Evolutionary conservation across 345 rosid genomes (phyloP), one percentile per base, ranked within the genome.

Genomic region (Eucalyptus cloeziana): DNA sequence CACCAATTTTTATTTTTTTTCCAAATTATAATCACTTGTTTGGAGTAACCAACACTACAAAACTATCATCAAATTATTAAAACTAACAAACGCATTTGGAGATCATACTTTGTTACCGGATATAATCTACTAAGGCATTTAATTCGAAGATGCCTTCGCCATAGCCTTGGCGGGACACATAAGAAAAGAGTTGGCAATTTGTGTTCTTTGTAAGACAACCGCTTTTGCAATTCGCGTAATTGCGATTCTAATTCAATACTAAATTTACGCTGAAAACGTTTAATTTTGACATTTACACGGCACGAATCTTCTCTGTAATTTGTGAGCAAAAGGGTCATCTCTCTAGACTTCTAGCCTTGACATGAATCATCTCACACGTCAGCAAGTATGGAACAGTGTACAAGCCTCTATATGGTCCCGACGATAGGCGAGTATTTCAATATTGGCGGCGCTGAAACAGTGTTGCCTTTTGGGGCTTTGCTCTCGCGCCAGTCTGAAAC

Each of bases 91-190:
- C 0, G 25, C 25, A 33, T 71, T 33, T 33, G 25, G 44, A 10
- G 0, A 33, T 17, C 12, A 17, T 9, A 1, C 21, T 69, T 17
- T 8, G 40, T 67, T 0, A 33, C 2, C 13, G 0, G 21, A 17
- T 33, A 8, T 69, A n/a, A 33, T 69, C 43, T 69, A 17, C 7
- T 0, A 5, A 17, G 9, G 80, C 44, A 69, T 17, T 69, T 33
- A 17, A 33, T 8, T 1, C 25, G 0, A 10, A 71, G 44, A 33
- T 71, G 25, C 25, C 44, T 0, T 31, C 79, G 40, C 10, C 21
- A 1, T 4, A 5, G 45, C 25, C 1, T 3, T 1, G 44, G 44
- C 0, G 44, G 44, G 24, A 69, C 0, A 69, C 24, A 33, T 17
- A 19, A 17, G 13, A 17, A 69, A 69, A 69, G 2, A 0, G 80